phyloP scores from a whole-genome alignment of 768 basidiomycete genomes.

The Holtermannia corniformis region DNA sequence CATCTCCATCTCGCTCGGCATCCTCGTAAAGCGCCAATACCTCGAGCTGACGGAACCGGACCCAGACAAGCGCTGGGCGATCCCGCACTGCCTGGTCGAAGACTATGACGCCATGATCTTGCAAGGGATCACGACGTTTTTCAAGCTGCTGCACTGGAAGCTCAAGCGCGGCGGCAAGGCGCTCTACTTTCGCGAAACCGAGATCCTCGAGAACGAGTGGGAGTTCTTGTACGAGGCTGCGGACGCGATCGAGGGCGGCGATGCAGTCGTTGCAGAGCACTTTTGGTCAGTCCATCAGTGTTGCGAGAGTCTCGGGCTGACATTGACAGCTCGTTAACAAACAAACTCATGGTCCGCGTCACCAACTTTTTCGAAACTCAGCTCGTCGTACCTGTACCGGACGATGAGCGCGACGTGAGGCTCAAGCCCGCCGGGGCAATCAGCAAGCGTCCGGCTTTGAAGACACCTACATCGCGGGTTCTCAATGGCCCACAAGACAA shows the following conservation, averaged over 20 bases:
- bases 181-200: conserved; percentile 95
- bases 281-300: conserved; percentile 59
- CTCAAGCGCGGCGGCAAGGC: conserved; percentile 83
- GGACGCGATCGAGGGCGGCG: conserved; percentile 74
- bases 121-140: conserved; percentile 78
- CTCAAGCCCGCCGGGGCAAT: not conserved
- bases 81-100: conserved; percentile 77
- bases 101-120: conserved; percentile 85
- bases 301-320: not conserved
- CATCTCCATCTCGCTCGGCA: conserved; percentile 79
- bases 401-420: conserved; percentile 5
- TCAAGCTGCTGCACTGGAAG: conserved; percentile 90
- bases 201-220: conserved; percentile 95
- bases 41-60: conserved; percentile 83
- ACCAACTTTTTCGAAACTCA: conserved; percentile 92
- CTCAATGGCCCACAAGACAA: conserved; percentile 17
- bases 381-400: conserved; percentile 49
- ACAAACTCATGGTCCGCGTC: conserved; percentile 84
- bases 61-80: conserved; percentile 72
- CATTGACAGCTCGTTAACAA: conserved; percentile 69
- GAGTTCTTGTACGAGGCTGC: conserved; percentile 89
- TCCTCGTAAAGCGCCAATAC: conserved; percentile 90
- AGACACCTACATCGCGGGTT: not conserved
- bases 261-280: conserved; percentile 85
- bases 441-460: conserved; percentile 4